Percentiles rank a stretch among this genome's conserved stretches.
Evolutionary conservation across 2,329 filamentous ascomycete genomes (phyloP).

Genomic region (Sporothrix phasma): DNA sequence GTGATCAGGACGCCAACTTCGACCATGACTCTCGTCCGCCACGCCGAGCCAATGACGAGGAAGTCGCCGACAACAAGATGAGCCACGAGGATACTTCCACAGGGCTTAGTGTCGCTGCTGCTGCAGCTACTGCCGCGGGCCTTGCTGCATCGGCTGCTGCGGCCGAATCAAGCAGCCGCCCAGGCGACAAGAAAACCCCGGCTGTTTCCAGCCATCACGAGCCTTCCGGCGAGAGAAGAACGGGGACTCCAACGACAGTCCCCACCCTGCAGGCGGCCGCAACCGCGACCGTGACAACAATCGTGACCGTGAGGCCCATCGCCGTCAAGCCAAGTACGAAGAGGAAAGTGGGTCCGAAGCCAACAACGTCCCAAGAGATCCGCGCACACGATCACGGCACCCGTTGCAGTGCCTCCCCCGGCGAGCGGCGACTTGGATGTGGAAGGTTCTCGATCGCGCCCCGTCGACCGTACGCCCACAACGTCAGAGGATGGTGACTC

Average conservation of each 20-base stretch:
- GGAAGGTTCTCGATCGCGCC: neutral
- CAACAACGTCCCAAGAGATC: conserved; percentile 17
- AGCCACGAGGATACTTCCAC: conserved; percentile 39
- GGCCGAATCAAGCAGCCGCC: neutral
- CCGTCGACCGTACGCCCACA: conserved; percentile 8
- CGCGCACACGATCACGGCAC: neutral
- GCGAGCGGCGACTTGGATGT: neutral
- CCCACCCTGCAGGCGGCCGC: neutral
- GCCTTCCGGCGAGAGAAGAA: conserved; percentile 4
- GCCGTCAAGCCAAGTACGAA: neutral
- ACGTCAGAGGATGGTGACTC: conserved; percentile 13
- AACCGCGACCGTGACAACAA: neutral
- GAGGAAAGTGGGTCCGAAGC: conserved; percentile 9
- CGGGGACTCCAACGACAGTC: neutral
- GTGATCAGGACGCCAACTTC: conserved; percentile 24
- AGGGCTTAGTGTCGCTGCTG: conserved; percentile 40
- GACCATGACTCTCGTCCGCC: conserved; percentile 26
- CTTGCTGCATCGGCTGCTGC: conserved; percentile 25
- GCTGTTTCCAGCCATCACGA: neutral
- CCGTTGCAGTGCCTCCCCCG: neutral
- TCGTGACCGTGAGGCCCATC: neutral
- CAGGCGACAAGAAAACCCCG: neutral
- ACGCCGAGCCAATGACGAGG: conserved; percentile 19
- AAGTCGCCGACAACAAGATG: conserved; percentile 28
- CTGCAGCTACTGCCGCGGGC: conserved; percentile 31